Conservation (phyloP, 495 filamentous ascomycete species). For the Antarctomyces pellizariae region DNA sequence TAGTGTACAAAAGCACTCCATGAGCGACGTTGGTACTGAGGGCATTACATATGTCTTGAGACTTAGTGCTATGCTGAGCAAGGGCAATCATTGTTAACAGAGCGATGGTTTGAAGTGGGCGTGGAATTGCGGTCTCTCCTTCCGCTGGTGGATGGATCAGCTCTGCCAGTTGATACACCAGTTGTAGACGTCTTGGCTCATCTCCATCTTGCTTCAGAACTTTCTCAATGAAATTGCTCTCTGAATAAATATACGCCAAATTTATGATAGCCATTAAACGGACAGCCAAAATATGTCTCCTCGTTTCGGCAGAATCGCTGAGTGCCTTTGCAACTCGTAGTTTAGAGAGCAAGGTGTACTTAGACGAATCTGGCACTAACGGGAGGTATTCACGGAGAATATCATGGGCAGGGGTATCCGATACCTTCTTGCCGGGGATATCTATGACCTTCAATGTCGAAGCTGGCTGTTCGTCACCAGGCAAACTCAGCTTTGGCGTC, state of each 20-base stretch:
- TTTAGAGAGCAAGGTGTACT: conserved; percentile 72
- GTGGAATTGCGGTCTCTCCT: conserved; percentile 39
- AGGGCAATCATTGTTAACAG: conserved; percentile 62
- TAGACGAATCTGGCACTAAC: conserved; percentile 43
- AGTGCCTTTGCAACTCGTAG: conserved; percentile 64
- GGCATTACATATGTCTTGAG: conserved; percentile 60
- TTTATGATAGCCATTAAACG: conserved; percentile 80
- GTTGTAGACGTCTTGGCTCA: conserved; percentile 69
- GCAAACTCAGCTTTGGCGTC: no score
- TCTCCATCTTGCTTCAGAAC: conserved; percentile 73
- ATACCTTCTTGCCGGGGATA: conserved; percentile 39
- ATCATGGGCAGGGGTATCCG: conserved; percentile 35
- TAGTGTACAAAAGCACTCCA: conserved; percentile 81
- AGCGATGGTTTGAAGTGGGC: conserved; percentile 61
- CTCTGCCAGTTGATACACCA: conserved; percentile 80
- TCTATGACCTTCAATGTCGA: conserved; percentile 37
- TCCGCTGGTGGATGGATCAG: conserved; percentile 55
- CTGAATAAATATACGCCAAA: conserved; percentile 67
- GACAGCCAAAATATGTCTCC: conserved; percentile 57
- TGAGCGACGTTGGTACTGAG: conserved; percentile 88
- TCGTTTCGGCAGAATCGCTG: conserved; percentile 31
- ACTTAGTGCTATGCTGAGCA: conserved; percentile 49
- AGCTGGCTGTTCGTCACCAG: conserved; percentile 28
- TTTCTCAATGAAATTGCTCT: conserved; percentile 58
- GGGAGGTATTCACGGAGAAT: conserved; percentile 37